These are phyloP conservation scores for Glycine latifolia DNA, from an alignment of 306 rosid genomes.

Conservation along the genomic window DNA sequence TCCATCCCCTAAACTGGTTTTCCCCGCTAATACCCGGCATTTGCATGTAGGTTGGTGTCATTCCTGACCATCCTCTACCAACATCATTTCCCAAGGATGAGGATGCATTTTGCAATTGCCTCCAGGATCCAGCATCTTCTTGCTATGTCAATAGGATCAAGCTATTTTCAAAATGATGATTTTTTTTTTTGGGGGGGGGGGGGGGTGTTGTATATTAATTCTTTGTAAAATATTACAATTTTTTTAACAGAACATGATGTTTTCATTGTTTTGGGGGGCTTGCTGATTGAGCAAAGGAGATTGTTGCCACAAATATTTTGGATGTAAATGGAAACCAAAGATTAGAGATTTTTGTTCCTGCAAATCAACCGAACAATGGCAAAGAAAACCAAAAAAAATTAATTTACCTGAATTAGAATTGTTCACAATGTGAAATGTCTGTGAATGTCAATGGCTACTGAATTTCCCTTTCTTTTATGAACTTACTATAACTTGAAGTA, in stretches of 20 bases:
- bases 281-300: slow-evolving; percentile 20
- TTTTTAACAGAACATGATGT: slow-evolving; percentile 25
- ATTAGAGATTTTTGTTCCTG: background rate
- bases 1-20: slow-evolving; percentile 3
- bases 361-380: background rate
- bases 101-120: slow-evolving; percentile 85
- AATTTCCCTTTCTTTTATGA: too few species aligned
- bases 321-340: background rate
- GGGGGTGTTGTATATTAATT: slow-evolving; percentile 21
- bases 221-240: slow-evolving; percentile 27
- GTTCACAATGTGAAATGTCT: background rate
- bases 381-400: background rate
- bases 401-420: background rate
- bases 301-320: slow-evolving; percentile 20
- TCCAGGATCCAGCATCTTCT: slow-evolving; percentile 82
- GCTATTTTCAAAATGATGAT: slow-evolving; percentile 70
- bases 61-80: slow-evolving; percentile 94
- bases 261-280: slow-evolving; percentile 8
- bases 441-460: background rate
- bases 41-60: slow-evolving; percentile 76
- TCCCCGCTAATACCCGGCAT: slow-evolving; percentile 16
- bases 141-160: slow-evolving; percentile 74
- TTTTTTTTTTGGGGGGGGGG: too few species aligned
- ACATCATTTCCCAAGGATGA: slow-evolving; percentile 84
- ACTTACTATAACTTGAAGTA: background rate